Percentiles rank a stretch among this genome's conserved stretches.
These are phyloP conservation scores for Coniella vitis DNA, from an alignment of 2,329 filamentous ascomycete species.

Conservation along the genomic window DNA sequence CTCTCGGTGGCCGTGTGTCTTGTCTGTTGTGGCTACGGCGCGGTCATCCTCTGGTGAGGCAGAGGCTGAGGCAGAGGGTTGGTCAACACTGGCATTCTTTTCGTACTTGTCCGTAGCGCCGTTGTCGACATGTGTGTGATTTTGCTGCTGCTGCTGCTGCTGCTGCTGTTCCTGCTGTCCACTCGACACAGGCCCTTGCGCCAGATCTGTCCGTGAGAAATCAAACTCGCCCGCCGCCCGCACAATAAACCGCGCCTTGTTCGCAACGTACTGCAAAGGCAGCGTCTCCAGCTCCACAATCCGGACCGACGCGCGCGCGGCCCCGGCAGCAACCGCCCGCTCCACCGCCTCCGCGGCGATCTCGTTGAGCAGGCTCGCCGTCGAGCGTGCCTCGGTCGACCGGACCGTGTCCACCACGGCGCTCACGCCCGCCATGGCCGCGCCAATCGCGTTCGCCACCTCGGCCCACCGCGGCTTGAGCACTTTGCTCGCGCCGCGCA, in stretches of 20 bases:
- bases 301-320: conserved; percentile 34
- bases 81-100: conserved; percentile 14
- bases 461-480: conserved; percentile 32
- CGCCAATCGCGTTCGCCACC: conserved; percentile 43
- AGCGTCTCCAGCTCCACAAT: conserved; percentile 48
- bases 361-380: conserved; percentile 30
- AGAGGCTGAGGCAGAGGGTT: conserved; percentile 5
- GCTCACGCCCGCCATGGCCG: conserved; percentile 49
- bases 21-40: neutral
- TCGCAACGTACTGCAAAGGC: conserved; percentile 47
- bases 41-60: too few species aligned
- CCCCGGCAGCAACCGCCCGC: conserved; percentile 39
- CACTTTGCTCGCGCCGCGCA: conserved; percentile 29
- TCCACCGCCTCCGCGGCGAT: conserved; percentile 35
- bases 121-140: too few species aligned
- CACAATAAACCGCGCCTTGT: conserved; percentile 51
- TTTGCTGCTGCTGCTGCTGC: too few species aligned
- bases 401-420: conserved; percentile 45
- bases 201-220: conserved; percentile 28
- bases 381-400: conserved; percentile 36
- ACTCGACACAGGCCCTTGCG: neutral
- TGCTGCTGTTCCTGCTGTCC: conserved; percentile 1
- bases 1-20: conserved; percentile 7
- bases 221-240: conserved; percentile 54
- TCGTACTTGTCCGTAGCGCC: conserved; percentile 22